These are phyloP conservation scores for Cichorium intybus DNA, from an alignment of 140 eudicot genomes.

Conservation along the genomic window DNA sequence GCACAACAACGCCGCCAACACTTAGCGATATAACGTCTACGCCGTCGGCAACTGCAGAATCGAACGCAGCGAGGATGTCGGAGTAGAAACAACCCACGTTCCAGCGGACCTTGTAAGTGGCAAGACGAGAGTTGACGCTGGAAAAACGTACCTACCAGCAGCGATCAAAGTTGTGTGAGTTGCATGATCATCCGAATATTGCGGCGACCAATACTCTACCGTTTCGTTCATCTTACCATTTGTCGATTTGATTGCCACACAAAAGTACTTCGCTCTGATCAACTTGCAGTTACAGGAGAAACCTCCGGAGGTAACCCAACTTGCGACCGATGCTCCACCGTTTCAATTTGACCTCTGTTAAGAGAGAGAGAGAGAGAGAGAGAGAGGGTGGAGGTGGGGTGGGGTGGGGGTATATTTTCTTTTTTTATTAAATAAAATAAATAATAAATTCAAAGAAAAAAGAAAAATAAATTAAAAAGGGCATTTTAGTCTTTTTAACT, in stretches of 20 bases:
- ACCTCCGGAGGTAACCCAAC: constrained; percentile 32
- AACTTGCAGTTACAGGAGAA: constrained; percentile 70
- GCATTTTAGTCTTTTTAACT: no score
- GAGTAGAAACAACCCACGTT: constrained; percentile 79
- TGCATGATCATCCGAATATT: constrained; percentile 92
- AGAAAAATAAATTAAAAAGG: no score
- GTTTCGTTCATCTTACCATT: constrained; percentile 83
- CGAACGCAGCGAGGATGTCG: constrained; percentile 91
- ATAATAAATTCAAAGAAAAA: no score
- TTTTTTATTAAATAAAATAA: no score
- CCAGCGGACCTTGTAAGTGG: constrained; percentile 96
- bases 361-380: no score
- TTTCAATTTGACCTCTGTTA: no score
- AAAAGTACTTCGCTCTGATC: constrained; percentile 75
- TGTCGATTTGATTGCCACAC: constrained; percentile 68
- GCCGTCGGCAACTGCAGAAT: constrained; percentile 80
- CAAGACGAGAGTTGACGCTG: constrained; percentile 84
- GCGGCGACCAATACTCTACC: constrained; percentile 61
- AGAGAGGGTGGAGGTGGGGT: no score
- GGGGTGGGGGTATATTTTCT: no score
- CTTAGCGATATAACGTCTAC: constrained; percentile 78
- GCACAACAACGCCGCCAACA: constrained; percentile 88
- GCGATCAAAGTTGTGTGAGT: constrained; percentile 96
- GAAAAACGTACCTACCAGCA: constrained; percentile 93
- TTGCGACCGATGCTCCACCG: no score